phyloP scores from a whole-genome alignment of 768 basidiomycete genomes.

The Trametes gibbosa region DNA sequence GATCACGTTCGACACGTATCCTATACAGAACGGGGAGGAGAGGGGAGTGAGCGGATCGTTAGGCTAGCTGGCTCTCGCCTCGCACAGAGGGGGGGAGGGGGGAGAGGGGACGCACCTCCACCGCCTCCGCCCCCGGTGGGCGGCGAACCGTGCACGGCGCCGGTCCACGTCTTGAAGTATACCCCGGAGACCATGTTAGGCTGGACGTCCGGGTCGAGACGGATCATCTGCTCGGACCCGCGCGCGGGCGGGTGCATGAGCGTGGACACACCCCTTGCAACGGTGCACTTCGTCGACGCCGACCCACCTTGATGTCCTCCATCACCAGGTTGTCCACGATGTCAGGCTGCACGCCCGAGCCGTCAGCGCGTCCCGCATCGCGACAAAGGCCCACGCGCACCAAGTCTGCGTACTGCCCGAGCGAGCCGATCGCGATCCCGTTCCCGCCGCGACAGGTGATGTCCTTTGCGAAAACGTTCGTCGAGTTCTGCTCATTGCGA shows the following conservation, averaged over 20 bases:
- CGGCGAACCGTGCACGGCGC: slow-evolving; percentile 46
- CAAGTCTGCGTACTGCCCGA: slow-evolving; percentile 54
- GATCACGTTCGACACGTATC: slow-evolving; percentile 44
- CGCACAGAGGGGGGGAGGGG: neutral
- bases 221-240: slow-evolving; percentile 38
- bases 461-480: slow-evolving; percentile 47
- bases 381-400: slow-evolving; percentile 28
- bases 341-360: slow-evolving; percentile 37
- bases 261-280: too few relatives aligned
- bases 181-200: slow-evolving; percentile 59
- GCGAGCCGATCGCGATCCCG: slow-evolving; percentile 57
- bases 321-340: slow-evolving; percentile 50
- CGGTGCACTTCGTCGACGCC: too few relatives aligned
- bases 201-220: slow-evolving; percentile 47
- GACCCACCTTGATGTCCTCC: slow-evolving; percentile 44
- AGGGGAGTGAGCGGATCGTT: too few relatives aligned
- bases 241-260: neutral
- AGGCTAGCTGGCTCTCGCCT: too few relatives aligned
- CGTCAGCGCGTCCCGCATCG: too few relatives aligned
- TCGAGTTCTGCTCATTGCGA: slow-evolving; percentile 42
- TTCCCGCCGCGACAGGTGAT: slow-evolving; percentile 60
- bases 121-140: slow-evolving; percentile 59
- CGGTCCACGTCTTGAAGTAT: slow-evolving; percentile 57
- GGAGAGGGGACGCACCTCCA: slow-evolving; percentile 31
- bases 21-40: slow-evolving; percentile 28